phyloP scores from a whole-genome alignment of 2,329 filamentous ascomycete genomes.

The Penicillium sp. region DNA sequence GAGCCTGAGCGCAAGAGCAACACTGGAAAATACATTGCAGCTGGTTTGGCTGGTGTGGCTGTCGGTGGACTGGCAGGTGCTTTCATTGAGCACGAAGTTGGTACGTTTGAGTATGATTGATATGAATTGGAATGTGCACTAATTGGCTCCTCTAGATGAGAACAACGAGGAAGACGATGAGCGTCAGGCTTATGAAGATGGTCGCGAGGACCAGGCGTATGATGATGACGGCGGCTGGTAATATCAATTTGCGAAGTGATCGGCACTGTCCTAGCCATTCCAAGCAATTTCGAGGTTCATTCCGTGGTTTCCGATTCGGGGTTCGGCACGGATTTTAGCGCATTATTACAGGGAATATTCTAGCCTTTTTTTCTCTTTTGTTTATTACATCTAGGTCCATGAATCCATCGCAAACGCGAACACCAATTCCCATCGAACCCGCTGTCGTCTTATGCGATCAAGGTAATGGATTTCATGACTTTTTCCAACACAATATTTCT shows the following conservation, averaged over 20 bases:
- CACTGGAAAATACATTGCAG: constrained; percentile 54
- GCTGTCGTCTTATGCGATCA: no score
- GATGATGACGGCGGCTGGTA: constrained; percentile 11
- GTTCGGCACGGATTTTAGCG: background rate
- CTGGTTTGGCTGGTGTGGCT: constrained; percentile 59
- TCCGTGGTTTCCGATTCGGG: background rate
- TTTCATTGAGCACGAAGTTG: constrained; percentile 55
- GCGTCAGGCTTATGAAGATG: constrained; percentile 23
- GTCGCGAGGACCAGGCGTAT: constrained; percentile 20
- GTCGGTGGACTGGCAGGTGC: constrained; percentile 59
- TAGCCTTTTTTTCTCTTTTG: background rate
- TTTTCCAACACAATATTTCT: background rate
- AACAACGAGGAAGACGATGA: constrained; percentile 14
- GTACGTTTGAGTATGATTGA: constrained; percentile 42
- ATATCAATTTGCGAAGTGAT: constrained; percentile 2
- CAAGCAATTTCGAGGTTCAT: background rate
- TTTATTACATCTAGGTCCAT: background rate
- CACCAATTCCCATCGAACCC: background rate
- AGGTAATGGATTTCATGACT: background rate
- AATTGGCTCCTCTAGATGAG: constrained; percentile 2
- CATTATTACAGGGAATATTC: background rate
- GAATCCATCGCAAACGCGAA: background rate
- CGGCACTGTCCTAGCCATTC: background rate
- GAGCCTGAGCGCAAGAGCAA: constrained; percentile 42
- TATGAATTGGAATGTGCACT: background rate